phyloP scores from a whole-genome alignment of 129 eudicot genomes.

The Heracleum sosnowskyi region DNA sequence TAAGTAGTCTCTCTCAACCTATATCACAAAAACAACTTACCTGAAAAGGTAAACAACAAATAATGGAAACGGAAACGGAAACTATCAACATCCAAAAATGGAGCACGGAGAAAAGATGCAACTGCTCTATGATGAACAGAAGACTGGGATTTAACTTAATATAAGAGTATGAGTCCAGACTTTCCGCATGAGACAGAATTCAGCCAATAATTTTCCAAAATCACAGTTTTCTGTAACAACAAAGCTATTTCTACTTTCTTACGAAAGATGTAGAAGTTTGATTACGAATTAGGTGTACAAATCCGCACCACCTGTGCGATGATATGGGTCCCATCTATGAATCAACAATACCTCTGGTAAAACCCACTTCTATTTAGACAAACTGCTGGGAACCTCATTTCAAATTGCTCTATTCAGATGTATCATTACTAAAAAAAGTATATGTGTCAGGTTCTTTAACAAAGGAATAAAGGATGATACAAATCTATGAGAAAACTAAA shows the following conservation, averaged over 20 bases:
- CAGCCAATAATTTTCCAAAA: not conserved
- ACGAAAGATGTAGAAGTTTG: not conserved
- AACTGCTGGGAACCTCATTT: not conserved
- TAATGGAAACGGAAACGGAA: not conserved
- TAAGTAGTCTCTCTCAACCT: not conserved
- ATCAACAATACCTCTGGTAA: not conserved
- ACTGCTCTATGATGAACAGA: not conserved
- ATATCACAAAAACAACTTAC: not conserved
- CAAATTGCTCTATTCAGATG: not conserved
- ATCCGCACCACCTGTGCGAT: not conserved
- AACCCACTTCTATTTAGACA: not conserved
- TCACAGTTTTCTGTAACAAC: not conserved
- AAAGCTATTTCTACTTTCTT: not conserved
- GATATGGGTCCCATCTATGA: not conserved
- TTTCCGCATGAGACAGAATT: not conserved
- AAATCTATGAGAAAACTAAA: no score
- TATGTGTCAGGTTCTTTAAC: not conserved
- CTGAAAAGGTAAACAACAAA: not conserved
- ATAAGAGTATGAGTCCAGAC: not conserved
- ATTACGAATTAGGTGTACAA: not conserved
- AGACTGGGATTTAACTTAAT: not conserved
- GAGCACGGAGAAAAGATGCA: not conserved
- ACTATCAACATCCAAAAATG: not conserved
- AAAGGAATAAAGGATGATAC: no score
- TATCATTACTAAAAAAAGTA: not conserved